A percentile compares a stretch with the other conserved stretches of the same genome.
These are phyloP conservation scores for Neurospora pannonica DNA, from an alignment of 495 filamentous ascomycete species.

Conservation along the genomic window DNA sequence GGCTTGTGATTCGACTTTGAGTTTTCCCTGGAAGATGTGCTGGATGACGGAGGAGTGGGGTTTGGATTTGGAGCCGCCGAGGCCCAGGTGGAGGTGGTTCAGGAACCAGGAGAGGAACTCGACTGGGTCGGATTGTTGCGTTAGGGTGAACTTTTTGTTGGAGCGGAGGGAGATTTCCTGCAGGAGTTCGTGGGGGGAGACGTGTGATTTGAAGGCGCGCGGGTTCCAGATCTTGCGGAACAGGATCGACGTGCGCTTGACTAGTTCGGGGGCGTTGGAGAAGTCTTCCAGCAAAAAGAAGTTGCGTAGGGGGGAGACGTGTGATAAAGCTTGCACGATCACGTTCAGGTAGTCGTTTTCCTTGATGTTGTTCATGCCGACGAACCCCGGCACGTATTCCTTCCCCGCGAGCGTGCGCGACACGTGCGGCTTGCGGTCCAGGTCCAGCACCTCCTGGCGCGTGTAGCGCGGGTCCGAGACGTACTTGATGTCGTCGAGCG, in stretches of 20 bases:
- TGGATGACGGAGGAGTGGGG: constrained; percentile 76
- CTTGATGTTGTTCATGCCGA: constrained; percentile 99
- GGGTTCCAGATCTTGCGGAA: constrained; percentile 98
- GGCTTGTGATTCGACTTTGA: constrained; percentile 86
- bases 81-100: constrained; percentile 83
- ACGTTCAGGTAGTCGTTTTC: constrained; percentile 98
- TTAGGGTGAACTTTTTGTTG: constrained; percentile 86
- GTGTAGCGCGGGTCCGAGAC: constrained; percentile 87
- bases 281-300: constrained; percentile 83
- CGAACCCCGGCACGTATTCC: constrained; percentile 86
- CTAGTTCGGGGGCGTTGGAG: constrained; percentile 43
- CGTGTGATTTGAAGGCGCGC: constrained; percentile 91
- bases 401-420: constrained; percentile 72
- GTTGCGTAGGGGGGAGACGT: constrained; percentile 84
- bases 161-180: constrained; percentile 88
- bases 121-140: constrained; percentile 85
- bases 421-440: constrained; percentile 68
- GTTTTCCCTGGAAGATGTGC: constrained; percentile 81
- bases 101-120: constrained; percentile 97
- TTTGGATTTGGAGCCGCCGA: constrained; percentile 84
- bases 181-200: constrained; percentile 92
- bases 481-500: constrained; percentile 96
- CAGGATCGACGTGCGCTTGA: constrained; percentile 77
- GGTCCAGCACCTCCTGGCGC: constrained; percentile 63
- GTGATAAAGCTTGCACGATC: constrained; percentile 83